phyloP scores from a whole-genome alignment of 1,284 basidiomycete species.

The Leccinum griseonigrum region DNA sequence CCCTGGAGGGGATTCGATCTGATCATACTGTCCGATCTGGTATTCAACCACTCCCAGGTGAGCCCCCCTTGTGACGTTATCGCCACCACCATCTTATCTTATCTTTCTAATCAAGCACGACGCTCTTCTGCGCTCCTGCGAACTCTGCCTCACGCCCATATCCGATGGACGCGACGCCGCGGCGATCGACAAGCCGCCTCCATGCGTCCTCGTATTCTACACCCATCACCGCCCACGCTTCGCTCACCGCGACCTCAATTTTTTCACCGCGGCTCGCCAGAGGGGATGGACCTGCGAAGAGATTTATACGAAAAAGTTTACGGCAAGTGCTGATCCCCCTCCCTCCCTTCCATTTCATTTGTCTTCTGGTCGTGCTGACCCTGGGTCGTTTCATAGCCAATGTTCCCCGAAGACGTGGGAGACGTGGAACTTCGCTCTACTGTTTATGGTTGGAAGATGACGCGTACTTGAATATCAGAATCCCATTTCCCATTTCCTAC shows the following conservation, averaged over 20 bases:
- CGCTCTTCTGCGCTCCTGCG: slow-evolving; percentile 79
- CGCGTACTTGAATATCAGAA: slow-evolving; percentile 17
- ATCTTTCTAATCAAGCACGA: slow-evolving; percentile 56
- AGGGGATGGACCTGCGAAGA: slow-evolving; percentile 77
- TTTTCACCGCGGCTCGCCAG: slow-evolving; percentile 69
- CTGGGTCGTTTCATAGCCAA: slow-evolving; percentile 48
- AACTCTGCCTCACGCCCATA: slow-evolving; percentile 38
- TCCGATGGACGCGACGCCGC: not conserved
- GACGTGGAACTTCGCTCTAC: slow-evolving; percentile 70
- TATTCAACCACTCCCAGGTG: slow-evolving; percentile 87
- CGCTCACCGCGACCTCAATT: slow-evolving; percentile 81
- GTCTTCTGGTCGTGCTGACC: not conserved
- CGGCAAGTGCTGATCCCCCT: slow-evolving; percentile 39
- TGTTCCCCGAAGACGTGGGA: slow-evolving; percentile 87
- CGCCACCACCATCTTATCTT: not conserved
- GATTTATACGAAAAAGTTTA: slow-evolving; percentile 65
- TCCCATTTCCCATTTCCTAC: not conserved
- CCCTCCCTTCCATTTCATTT: not conserved
- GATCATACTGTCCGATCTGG: slow-evolving; percentile 88
- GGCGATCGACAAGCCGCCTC: slow-evolving; percentile 27
- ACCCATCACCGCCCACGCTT: slow-evolving; percentile 89
- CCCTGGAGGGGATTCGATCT: slow-evolving; percentile 59
- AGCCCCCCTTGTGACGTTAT: not conserved
- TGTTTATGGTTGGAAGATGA: slow-evolving; percentile 77
- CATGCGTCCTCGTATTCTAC: slow-evolving; percentile 85